Base-by-base conservation (phyloP, 345 rosid species). In the Salix koriyanagi region DNA sequence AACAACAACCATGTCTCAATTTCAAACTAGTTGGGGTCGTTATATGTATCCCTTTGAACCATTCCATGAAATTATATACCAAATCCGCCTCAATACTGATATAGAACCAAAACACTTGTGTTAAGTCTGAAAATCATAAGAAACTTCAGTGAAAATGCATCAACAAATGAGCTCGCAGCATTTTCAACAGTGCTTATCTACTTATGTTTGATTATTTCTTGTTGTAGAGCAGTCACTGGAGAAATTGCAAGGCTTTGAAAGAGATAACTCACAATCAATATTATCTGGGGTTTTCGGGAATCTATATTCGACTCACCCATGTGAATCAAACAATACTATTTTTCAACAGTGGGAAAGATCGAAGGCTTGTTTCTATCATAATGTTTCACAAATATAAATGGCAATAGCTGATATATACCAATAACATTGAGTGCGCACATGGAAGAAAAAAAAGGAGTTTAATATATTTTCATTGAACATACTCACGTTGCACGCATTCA, bases 401-500 rank as follows among this genome's bases (percentile, higher is more conserved):
- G 5, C 8, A 52, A 52, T 52, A 52, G 58, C 58, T 52, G 6
- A 23, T 60, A 75, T 37, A 44, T 4, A 32, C 73, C 52, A 32
- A 54, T 25, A 25, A 56, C n/a, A 58, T 26, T n/a, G 64, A 75
- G 75, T 64, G 69, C 8, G 9, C 34, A 46, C 39, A 4, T 34
- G 6, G 70, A 44, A 70, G 18, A 6, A 46, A 48, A 30, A 8
- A 54, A 8, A n/a, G 28, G 69, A 73, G 32, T 52, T 77, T 44
- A 28, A 65, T 42, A 65, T 15, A 72, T 58, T 76, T 79, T 69
- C 75, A 62, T 58, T 58, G 69, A 85, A 42, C 88, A 80, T 82
- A 95, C 99, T 95, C 93, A 95, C 97, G 77, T 91, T 91, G 86
- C 97, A 93, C 76, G 89, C 80, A 79, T 90, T 88, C 74, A 81